Percentiles rank a stretch among this genome's conserved stretches.
Conservation (phyloP, 179 eudicot species). For the Beta macrorhiza region DNA sequence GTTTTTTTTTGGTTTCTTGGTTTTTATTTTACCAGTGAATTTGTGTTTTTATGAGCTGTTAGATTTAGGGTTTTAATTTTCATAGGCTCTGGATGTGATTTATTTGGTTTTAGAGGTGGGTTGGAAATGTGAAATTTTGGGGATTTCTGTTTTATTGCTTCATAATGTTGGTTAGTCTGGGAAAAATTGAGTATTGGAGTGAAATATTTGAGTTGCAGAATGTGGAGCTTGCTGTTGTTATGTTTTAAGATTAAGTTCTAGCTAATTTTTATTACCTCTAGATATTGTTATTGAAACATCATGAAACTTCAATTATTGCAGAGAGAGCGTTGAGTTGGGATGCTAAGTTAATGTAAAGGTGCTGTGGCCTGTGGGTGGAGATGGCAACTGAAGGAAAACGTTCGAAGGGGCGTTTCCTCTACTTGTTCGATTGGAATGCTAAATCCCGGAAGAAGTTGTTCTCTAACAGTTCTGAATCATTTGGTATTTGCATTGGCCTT, state of each 20-base stretch:
- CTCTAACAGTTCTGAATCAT: slow-evolving; percentile 54
- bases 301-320: slow-evolving; percentile 5
- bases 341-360: slow-evolving; percentile 25
- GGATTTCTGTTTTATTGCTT: background rate
- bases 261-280: background rate
- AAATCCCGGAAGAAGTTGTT: slow-evolving; percentile 86
- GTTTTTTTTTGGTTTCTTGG: background rate
- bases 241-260: slow-evolving; percentile 5
- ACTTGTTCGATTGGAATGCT: slow-evolving; percentile 93
- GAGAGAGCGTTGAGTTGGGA: slow-evolving; percentile 8
- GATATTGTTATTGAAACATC: slow-evolving; percentile 1
- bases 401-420: slow-evolving; percentile 74
- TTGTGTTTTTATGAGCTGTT: background rate
- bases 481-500: slow-evolving; percentile 38
- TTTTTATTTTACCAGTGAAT: background rate
- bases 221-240: background rate
- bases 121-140: slow-evolving; percentile 2
- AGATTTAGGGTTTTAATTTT: slow-evolving; percentile 25
- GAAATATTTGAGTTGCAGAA: background rate
- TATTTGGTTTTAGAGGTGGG: slow-evolving; percentile 3
- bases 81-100: background rate
- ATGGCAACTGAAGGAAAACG: slow-evolving; percentile 71
- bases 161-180: background rate
- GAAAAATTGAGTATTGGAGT: background rate
- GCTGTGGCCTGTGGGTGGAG: slow-evolving; percentile 31